Conservation (phyloP, 805 yeast genomes). For the Phaffomyces antillensis region DNA sequence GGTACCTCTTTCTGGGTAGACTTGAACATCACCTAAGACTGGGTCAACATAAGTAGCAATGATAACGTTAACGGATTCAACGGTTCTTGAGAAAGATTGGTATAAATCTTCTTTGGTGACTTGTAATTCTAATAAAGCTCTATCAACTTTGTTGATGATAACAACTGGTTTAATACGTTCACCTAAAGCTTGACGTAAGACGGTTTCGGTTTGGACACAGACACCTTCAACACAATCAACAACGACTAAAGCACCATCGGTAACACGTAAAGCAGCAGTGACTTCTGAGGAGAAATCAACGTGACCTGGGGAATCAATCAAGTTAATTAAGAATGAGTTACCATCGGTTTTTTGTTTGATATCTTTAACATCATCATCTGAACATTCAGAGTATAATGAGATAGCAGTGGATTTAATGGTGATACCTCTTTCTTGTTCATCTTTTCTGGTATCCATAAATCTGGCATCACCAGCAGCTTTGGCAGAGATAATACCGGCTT, state of each 20-base stretch:
- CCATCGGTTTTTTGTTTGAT: constrained; percentile 83
- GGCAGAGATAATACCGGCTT: constrained; percentile 99
- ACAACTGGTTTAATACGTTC: constrained; percentile 99
- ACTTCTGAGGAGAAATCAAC: constrained; percentile 99
- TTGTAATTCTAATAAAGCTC: constrained; percentile 98
- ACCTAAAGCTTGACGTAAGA: constrained; percentile 96
- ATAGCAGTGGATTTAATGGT: constrained; percentile 99
- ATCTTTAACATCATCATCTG: constrained; percentile 80
- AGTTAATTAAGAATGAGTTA: constrained; percentile 91
- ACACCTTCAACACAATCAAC: constrained; percentile 99
- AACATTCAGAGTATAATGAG: constrained; percentile 85
- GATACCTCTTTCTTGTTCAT: constrained; percentile 99
- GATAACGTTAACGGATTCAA: constrained; percentile 98
- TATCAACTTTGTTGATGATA: constrained; percentile 97
- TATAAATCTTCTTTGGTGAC: constrained; percentile 97
- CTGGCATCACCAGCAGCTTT: constrained; percentile 99
- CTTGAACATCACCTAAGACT: constrained; percentile 92
- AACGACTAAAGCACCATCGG: constrained; percentile 99
- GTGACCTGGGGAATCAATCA: constrained; percentile 99
- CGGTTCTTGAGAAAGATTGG: constrained; percentile 97
- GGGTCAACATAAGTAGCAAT: constrained; percentile 91
- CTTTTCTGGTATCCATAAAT: constrained; percentile 99
- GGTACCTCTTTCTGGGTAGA: constrained; percentile 98
- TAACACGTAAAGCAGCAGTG: constrained; percentile 99
- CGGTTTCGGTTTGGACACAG: constrained; percentile 99